Evolutionary conservation across 306 rosid genomes (phyloP).

Genomic region (Leucaena leucocephala): DNA sequence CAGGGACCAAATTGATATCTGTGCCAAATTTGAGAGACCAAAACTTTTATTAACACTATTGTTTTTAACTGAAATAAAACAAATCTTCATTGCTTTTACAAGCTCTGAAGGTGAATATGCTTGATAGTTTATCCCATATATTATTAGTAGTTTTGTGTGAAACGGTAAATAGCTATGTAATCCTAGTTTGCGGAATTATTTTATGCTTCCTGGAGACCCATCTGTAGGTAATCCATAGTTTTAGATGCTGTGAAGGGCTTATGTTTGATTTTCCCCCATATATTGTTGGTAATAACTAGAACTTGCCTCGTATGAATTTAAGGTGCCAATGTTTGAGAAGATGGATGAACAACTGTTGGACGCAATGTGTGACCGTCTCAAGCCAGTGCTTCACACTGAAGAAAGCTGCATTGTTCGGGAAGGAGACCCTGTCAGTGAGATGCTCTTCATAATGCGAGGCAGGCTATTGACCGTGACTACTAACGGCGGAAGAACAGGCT

Average conservation of each 20-base stretch:
- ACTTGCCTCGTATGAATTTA: conserved; percentile 26
- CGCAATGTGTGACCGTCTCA: conserved; percentile 88
- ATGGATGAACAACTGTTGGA: conserved; percentile 89
- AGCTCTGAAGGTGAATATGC: neutral
- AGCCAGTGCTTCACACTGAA: conserved; percentile 81
- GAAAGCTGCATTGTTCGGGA: conserved; percentile 83
- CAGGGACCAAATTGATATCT: neutral
- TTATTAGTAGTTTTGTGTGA: neutral
- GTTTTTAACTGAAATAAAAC: neutral
- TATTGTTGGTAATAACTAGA: conserved; percentile 23
- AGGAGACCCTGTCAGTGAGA: conserved; percentile 87
- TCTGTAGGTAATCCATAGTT: neutral
- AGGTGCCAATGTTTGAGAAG: conserved; percentile 36
- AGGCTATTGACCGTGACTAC: conserved; percentile 78
- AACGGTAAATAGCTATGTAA: neutral
- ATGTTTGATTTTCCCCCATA: neutral
- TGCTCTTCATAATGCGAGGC: conserved; percentile 89
- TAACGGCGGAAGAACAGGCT: conserved; percentile 96
- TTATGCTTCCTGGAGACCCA: neutral
- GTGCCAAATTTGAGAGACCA: neutral
- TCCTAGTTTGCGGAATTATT: conserved; percentile 6
- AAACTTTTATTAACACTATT: neutral
- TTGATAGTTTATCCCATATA: neutral
- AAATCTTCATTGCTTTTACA: neutral
- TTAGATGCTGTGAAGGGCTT: neutral